A percentile compares a stretch with the other conserved stretches of the same genome.
Evolutionary conservation across 768 basidiomycete genomes (phyloP).

Genomic region (Lentinula sp.): DNA sequence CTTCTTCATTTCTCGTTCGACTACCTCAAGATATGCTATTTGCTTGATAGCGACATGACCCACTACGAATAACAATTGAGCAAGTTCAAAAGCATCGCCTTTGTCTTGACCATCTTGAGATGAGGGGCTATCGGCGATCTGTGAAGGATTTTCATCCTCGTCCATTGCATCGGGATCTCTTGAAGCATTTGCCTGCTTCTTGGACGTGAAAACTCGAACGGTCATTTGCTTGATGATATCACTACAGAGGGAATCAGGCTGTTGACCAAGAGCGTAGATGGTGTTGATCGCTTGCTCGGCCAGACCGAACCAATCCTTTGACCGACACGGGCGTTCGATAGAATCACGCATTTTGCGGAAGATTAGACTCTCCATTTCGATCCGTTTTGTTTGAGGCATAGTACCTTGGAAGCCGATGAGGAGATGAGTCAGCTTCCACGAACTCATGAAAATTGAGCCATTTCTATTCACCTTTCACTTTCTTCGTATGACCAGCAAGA

Average conservation of each 20-base stretch:
- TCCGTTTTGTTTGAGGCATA: conserved; percentile 81
- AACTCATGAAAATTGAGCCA: neutral
- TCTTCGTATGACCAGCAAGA: conserved; percentile 91
- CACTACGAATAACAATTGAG: conserved; percentile 91
- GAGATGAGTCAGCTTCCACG: neutral
- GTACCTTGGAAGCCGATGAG: conserved; percentile 45
- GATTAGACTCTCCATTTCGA: conserved; percentile 82
- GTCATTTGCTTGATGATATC: conserved; percentile 82
- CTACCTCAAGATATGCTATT: conserved; percentile 90
- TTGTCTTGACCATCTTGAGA: conserved; percentile 41
- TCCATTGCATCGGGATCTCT: conserved; percentile 48
- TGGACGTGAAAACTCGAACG: conserved; percentile 52
- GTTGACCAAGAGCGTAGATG: conserved; percentile 89
- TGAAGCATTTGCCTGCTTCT: conserved; percentile 18
- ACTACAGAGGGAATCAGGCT: conserved; percentile 81
- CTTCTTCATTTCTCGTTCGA: conserved; percentile 94
- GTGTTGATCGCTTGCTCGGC: conserved; percentile 97
- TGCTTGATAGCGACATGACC: conserved; percentile 98
- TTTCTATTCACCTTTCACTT: conserved; percentile 74
- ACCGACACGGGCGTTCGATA: conserved; percentile 74
- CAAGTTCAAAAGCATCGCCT: conserved; percentile 82
- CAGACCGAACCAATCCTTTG: conserved; percentile 94
- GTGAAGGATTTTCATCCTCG: conserved; percentile 37
- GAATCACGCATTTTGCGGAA: conserved; percentile 79
- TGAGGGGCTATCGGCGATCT: conserved; percentile 21